Evolutionary conservation across 2,329 filamentous ascomycete genomes (phyloP).

Genomic region (Talaromyces sp.): DNA sequence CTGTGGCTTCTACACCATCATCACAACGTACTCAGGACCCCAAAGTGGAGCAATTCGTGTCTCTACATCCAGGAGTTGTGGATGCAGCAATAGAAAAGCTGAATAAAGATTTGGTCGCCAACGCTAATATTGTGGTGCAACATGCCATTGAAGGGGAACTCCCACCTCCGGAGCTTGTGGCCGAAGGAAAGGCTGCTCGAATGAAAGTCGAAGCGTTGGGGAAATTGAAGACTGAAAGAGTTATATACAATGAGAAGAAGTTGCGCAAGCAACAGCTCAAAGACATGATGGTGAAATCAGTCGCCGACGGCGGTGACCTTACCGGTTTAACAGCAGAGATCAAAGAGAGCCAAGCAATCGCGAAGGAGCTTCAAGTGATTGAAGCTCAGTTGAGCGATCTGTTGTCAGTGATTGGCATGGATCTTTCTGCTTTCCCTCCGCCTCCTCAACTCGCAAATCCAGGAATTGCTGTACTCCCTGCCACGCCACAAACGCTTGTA

Average conservation of each 20-base stretch:
- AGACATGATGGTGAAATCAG: constrained; percentile 32
- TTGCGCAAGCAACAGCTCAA: constrained; percentile 35
- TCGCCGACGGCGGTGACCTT: constrained; percentile 34
- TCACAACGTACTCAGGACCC: constrained; percentile 22
- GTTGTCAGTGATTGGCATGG: constrained; percentile 30
- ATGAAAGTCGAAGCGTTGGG: constrained; percentile 38
- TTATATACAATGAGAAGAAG: constrained; percentile 27
- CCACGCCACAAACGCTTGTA: constrained; percentile 22
- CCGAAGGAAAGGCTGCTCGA: constrained; percentile 35
- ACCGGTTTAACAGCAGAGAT: constrained; percentile 33
- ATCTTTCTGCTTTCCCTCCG: constrained; percentile 20
- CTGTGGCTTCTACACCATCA: constrained; percentile 18
- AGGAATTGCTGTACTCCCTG: constrained; percentile 13
- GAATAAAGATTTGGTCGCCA: constrained; percentile 30
- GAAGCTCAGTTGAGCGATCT: constrained; percentile 34
- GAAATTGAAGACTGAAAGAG: constrained; percentile 29
- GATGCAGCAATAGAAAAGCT: constrained; percentile 29
- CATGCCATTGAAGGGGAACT: constrained; percentile 35
- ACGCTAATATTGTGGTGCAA: constrained; percentile 38
- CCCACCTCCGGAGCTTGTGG: constrained; percentile 31
- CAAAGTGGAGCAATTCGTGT: constrained; percentile 31
- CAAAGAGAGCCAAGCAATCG: constrained; percentile 31
- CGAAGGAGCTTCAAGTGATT: constrained; percentile 33
- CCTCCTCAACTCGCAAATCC: background rate
- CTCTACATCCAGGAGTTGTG: constrained; percentile 27